phyloP scores from a whole-genome alignment of 2,329 filamentous ascomycete genomes.

The Magnaporthiopsis rhizophila region DNA sequence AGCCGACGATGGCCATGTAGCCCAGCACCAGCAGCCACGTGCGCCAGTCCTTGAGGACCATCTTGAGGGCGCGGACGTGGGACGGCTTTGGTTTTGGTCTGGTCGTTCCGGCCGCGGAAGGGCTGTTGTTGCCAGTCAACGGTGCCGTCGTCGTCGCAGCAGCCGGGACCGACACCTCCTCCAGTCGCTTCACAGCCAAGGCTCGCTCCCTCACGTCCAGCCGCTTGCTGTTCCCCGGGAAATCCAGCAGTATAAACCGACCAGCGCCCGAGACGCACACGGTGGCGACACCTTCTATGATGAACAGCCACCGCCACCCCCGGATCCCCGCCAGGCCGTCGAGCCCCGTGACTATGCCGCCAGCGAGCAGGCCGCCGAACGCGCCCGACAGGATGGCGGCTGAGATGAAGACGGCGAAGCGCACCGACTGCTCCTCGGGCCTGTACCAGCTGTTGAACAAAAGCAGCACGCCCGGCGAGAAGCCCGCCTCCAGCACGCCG shows the following conservation, averaged over 20 bases:
- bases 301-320: constrained; percentile 39
- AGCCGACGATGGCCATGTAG: constrained; percentile 33
- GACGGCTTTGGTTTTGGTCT: constrained; percentile 31
- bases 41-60: constrained; percentile 28
- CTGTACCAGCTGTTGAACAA: constrained; percentile 60
- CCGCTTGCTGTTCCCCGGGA: constrained; percentile 51
- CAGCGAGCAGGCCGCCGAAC: constrained; percentile 52
- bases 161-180: constrained; percentile 18
- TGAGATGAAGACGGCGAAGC: constrained; percentile 55
- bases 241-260: constrained; percentile 61
- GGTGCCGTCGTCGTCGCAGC: too few relatives aligned
- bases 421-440: constrained; percentile 14
- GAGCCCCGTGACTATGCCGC: constrained; percentile 47
- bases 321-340: constrained; percentile 37
- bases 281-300: constrained; percentile 48
- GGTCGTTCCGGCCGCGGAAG: constrained; percentile 30
- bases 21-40: constrained; percentile 31
- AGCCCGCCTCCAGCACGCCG: constrained; percentile 48
- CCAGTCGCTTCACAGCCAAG: constrained; percentile 52
- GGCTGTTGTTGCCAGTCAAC: too few relatives aligned
- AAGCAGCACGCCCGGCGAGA: constrained; percentile 48
- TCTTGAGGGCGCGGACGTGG: constrained; percentile 17
- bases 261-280: constrained; percentile 44
- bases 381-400: constrained; percentile 59
- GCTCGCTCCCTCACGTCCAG: constrained; percentile 52